phyloP scores from a whole-genome alignment of 805 yeast genomes.

The Ogataea methanolica region DNA sequence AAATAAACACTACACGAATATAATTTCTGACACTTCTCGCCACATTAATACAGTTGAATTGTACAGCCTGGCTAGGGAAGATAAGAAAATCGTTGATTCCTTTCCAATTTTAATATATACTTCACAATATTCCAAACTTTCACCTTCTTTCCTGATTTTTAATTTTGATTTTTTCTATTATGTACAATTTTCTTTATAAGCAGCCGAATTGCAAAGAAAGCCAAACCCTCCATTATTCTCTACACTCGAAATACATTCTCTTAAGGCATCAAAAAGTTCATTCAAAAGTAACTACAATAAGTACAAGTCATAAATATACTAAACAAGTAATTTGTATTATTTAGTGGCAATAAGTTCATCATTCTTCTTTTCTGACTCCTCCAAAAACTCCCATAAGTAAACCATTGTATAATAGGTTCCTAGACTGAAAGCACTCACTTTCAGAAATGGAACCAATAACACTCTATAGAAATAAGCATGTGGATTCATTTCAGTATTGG shows the following conservation, averaged over 20 bases:
- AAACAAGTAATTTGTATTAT: no score
- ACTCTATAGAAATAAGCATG: constrained; percentile 39
- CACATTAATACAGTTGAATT: constrained; percentile 5
- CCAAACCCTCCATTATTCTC: not conserved
- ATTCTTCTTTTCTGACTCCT: constrained; percentile 18
- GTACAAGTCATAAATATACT: no score
- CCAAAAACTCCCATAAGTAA: constrained; percentile 42
- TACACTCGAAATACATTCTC: no score
- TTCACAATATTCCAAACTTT: not conserved
- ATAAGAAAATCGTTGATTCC: no score
- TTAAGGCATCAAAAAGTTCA: no score
- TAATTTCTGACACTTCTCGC: not conserved
- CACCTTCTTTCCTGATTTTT: not conserved
- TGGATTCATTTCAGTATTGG: constrained; percentile 17
- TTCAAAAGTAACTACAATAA: no score
- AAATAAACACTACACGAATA: not conserved
- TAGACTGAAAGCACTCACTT: constrained; percentile 39
- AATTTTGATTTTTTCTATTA: not conserved
- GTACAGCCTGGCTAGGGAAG: not conserved
- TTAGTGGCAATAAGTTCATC: not conserved
- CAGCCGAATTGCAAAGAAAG: constrained; percentile 6
- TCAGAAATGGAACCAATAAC: constrained; percentile 42
- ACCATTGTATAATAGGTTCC: constrained; percentile 42
- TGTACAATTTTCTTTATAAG: not conserved
- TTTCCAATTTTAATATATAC: not conserved